Conservation (phyloP, 2,329 filamentous ascomycete genomes). For the Onygenales sp. region DNA sequence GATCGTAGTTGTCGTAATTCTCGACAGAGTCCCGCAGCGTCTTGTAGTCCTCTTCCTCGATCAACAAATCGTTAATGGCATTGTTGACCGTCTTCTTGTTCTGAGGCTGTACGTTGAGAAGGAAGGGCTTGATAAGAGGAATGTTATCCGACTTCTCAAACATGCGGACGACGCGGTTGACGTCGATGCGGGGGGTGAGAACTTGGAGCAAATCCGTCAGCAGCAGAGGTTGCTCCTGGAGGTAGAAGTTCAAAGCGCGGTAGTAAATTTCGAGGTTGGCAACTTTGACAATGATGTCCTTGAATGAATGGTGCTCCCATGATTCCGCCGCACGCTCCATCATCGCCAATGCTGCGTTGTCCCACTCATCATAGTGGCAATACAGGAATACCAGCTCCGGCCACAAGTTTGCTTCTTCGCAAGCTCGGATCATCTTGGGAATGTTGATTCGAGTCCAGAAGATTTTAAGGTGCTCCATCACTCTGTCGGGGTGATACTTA, state of each 20-base stretch:
- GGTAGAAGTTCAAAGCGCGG: slow-evolving; percentile 90
- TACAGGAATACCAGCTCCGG: slow-evolving; percentile 97
- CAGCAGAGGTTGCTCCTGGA: slow-evolving; percentile 91
- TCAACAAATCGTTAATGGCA: slow-evolving; percentile 93
- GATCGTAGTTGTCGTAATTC: slow-evolving; percentile 98
- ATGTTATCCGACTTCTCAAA: slow-evolving; percentile 98
- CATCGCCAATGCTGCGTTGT: slow-evolving; percentile 92
- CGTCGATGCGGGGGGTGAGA: slow-evolving; percentile 86
- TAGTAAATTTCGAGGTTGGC: slow-evolving; percentile 99
- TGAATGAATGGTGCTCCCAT: slow-evolving; percentile 99
- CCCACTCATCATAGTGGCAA: slow-evolving; percentile 96
- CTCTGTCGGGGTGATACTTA: slow-evolving; percentile 87
- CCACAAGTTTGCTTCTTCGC: slow-evolving; percentile 93
- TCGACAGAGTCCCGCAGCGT: slow-evolving; percentile 93
- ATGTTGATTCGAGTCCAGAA: slow-evolving; percentile 99
- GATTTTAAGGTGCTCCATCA: slow-evolving; percentile 97
- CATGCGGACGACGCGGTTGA: slow-evolving; percentile 98
- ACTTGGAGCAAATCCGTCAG: slow-evolving; percentile 91
- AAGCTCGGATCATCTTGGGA: slow-evolving; percentile 88
- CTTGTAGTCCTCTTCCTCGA: slow-evolving; percentile 99
- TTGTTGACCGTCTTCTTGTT: slow-evolving; percentile 99
- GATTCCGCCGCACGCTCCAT: slow-evolving; percentile 97
- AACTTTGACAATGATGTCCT: slow-evolving; percentile 96
- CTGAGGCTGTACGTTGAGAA: slow-evolving; percentile 89
- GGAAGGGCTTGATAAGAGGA: slow-evolving; percentile 95